Base-by-base conservation (phyloP, 768 basidiomycete genomes). In the Chalciporus piperatus region DNA sequence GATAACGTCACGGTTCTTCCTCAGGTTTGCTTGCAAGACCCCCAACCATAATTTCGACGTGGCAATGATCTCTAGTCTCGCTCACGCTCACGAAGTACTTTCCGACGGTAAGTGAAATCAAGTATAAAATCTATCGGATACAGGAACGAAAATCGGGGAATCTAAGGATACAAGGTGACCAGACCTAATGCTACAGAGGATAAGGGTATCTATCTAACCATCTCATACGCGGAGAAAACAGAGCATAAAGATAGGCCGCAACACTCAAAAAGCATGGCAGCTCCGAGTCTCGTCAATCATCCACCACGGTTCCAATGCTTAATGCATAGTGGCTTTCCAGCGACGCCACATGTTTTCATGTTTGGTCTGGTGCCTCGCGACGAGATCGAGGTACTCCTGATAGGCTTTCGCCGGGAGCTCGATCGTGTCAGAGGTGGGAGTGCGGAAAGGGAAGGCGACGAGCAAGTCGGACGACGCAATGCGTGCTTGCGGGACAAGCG, bases 331-430 rank as follows among this genome's bases (percentile, higher is more conserved):
- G 37, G 68, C 63, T 52, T 64, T 70, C 77, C 75, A 79, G 25
- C 75, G 70, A 48, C 69, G 73, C 82, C 83, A 88, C 59, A 84
- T 66, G 41, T 70, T 76, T 65, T 87, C 84, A 48, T 82, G 75
- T 46, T 76, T 75, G 62, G 77, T 74, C 63, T 77, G 77, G 51
- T 79, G 76, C 51, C 74, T 78, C 44, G 74, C 70, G 55, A 71
- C 77, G 56, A 84, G 66, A 61, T 79, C 75, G 50, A 75, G 68
- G 64, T 79, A 89, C 58, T 86, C 76, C 32, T 70, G 73, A 61
- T 80, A 86, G 9, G 82, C 81, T 51, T 77, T 71, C 39, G 74
- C 73, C 22, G 84, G 79, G 19, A 89, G 75, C 61, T 87, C 84
- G 53, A 88, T 78, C 76, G 85, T 81, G 59, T 80, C 87, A 16